phyloP scores from a whole-genome alignment of 495 filamentous ascomycete species.

The Penicillium argentinense region DNA sequence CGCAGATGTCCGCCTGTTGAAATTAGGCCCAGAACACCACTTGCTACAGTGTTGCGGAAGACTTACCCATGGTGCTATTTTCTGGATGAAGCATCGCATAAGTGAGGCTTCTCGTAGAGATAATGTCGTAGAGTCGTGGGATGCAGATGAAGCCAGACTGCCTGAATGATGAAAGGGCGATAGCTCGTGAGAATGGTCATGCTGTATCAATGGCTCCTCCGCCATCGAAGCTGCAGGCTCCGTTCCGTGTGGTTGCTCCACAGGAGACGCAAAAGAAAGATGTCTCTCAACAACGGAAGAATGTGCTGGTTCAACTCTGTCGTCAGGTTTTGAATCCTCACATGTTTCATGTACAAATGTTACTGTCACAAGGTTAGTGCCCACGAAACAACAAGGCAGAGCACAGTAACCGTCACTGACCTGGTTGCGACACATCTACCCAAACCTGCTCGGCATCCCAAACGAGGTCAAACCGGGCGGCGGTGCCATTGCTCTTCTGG shows the following conservation, averaged over 20 bases:
- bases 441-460: slow-evolving; percentile 38
- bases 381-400: not conserved
- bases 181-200: not conserved
- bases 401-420: slow-evolving; percentile 15
- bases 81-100: slow-evolving; percentile 36
- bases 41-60: not conserved
- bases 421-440: slow-evolving; percentile 30
- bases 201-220: not conserved
- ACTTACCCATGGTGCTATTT: slow-evolving; percentile 37
- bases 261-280: too few relatives aligned
- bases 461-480: slow-evolving; percentile 33
- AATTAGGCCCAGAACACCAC: not conserved
- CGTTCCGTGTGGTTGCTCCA: not conserved
- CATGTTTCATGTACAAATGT: slow-evolving; percentile 33
- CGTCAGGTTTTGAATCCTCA: slow-evolving; percentile 16
- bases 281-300: not conserved
- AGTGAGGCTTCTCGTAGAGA: slow-evolving; percentile 34
- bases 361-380: slow-evolving; percentile 14
- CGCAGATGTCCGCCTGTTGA: slow-evolving; percentile 36
- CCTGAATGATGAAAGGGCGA: not conserved
- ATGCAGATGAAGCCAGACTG: not conserved
- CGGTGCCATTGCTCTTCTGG: slow-evolving; percentile 29
- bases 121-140: slow-evolving; percentile 11
- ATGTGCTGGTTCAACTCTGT: not conserved
- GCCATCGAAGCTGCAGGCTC: too few relatives aligned